These are phyloP conservation scores for Tremellales sp. DNA, from an alignment of 1,284 basidiomycete species.

Conservation along the genomic window DNA sequence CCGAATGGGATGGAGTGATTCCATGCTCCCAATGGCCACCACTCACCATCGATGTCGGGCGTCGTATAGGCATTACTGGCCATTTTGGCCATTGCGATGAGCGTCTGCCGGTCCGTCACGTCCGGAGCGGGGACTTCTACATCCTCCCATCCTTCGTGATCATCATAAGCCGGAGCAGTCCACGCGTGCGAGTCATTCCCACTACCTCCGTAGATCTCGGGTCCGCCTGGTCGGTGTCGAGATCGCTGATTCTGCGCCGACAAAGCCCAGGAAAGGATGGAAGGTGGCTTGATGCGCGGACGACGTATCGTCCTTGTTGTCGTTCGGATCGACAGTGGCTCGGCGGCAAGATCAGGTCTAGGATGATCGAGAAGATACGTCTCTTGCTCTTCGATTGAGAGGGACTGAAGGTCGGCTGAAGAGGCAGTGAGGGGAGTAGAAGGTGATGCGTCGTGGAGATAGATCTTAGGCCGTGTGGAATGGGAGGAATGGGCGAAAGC, in stretches of 20 bases:
- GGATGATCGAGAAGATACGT: conserved; percentile 9
- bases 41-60: conserved; percentile 56
- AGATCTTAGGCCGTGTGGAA: conserved; percentile 8
- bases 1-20: conserved; percentile 73
- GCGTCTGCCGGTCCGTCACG: conserved; percentile 67
- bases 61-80: conserved; percentile 80
- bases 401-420: too few species aligned
- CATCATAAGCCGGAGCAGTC: conserved; percentile 29
- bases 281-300: conserved; percentile 29
- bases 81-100: conserved; percentile 88
- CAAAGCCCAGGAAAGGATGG: conserved; percentile 38
- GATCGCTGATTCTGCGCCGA: conserved; percentile 15
- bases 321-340: conserved; percentile 30
- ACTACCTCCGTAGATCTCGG: conserved; percentile 1
- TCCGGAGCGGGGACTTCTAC: conserved; percentile 55
- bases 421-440: too few species aligned
- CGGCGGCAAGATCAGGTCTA: conserved; percentile 6
- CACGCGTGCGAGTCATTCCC: conserved; percentile 13
- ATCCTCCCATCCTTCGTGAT: conserved; percentile 49
- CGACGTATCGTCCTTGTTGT: conserved; percentile 31
- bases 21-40: conserved; percentile 73
- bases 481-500: conserved; percentile 26
- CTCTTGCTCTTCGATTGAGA: neutral
- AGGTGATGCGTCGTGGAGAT: conserved; percentile 22
- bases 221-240: neutral